Base-by-base conservation (phyloP, 1,139 yeast genomes). In the Zhuliangozyma blackwelliae region DNA sequence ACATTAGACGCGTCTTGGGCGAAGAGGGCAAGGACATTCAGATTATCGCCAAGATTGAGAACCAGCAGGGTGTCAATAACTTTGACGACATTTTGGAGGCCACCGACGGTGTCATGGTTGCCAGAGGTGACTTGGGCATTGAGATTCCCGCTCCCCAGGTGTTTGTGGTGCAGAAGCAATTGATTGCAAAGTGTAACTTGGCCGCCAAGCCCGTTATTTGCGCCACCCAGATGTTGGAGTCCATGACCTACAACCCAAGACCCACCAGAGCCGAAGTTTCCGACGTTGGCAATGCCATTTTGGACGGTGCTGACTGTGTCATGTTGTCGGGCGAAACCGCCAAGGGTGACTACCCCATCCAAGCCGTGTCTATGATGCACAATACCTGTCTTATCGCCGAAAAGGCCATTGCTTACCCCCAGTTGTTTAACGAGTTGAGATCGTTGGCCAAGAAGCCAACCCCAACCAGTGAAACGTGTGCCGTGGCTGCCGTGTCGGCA, bases 251-350 rank as follows among this genome's bases (percentile, higher is more conserved):
- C 73, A 94, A 92, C 83, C 99, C 99, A 65, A 85, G 98, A 72
- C 98, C 99, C 69, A 92, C 99, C 63, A 87, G 99, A 76, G 99
- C 99, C 54, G 99, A 92, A 75, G 97, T 92, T 48, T 84, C 96
- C 40, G 99, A 92, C 68, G 98, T 94, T 49, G 98, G 98, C 73
- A 92, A 92, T 69, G 98, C 98, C 54, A 85, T 94, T 55, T 80
- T 92, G 64, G 99, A 92, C 63, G 99, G 99, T 72, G 97, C 97
- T 59, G 99, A 92, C 76, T 92, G 97, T 84, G 96, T 90, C 63
- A 92, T 92, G 98, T 80, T 92, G 67, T 86, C 96, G 40, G 98
- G 98, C 65, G 99, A 92, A 75, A 92, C 99, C 54, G 98, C 99
- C 60, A 92, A 94, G 82, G 99, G 99, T 76, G 78, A 81, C 75